Base-by-base conservation (phyloP, 371 early-diverging fungal species). In the Rhizomucor miehei region DNA sequence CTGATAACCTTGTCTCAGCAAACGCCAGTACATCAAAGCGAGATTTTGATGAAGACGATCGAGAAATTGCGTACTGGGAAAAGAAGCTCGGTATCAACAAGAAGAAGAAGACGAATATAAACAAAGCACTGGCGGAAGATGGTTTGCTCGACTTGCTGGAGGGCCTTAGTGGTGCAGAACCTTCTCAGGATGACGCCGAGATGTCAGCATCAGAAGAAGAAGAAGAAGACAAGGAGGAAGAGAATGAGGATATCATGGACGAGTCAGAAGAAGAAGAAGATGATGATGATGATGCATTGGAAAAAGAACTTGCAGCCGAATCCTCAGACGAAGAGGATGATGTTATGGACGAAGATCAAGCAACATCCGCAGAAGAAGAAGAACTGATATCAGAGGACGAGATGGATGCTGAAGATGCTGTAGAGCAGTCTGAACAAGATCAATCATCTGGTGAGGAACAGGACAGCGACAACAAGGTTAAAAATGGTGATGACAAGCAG, bases 11-110 rank as follows among this genome's bases (percentile, higher is more conserved):
- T 17, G 64, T 87, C 1, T 60, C 58, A 11, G 17, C 25, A 4
- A 36, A 20, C 8, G 57, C 54, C 19, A 57, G 48, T 10, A 62
- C 59, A 2, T 49, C 47, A 1, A 63, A 73, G 8, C 67, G 56
- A 0, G 79, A 60, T n/a, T 79, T 82, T 59, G 85, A 77, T 10
- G 76, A 83, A 8, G 91, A 90, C 51, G 93, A 93, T 46, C 77
- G 73, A 20, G 88, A 88, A 37, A 81, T 92, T 68, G 83, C 81
- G 19, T 79, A 82, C 43, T 88, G 90, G 63, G 88, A 91, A 46
- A 84, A 85, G 61, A 88, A 88, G 57, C 75, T 95, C 13, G 88
- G 89, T 1, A 63, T 90, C 10, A 56, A 63, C 57, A 92, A 90
- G 57, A 81, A 77, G 47, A 80, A 73, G 49, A 72, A 75, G 37